Evolutionary conservation across 1,284 basidiomycete genomes (phyloP), one percentile per base, ranked within the genome.

Genomic region (Inonotus obliquus): DNA sequence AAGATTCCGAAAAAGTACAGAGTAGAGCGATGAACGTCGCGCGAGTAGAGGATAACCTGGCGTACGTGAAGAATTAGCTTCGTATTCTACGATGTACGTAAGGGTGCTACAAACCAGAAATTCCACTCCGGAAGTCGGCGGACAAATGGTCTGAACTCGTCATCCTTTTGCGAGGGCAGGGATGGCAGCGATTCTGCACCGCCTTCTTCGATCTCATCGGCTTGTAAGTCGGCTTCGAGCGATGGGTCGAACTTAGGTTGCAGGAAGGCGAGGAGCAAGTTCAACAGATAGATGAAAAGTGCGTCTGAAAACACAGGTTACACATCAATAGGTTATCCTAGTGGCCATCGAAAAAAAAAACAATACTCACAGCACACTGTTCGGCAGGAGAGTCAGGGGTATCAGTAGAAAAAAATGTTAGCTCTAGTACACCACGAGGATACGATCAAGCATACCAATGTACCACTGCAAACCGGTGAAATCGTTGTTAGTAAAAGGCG

Each of bases 241-340:
- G 94, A 95, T 0, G 97, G 96, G 76, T 99, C 97, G 74, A 99
- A 99, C 73, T 89, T 92, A 44, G 94, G 94, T 77, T 93, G 91
- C 5, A 96, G 79, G 78, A 96, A 95, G 6, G 91, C 92, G 65
- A 94, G 79, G 44, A 95, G 84, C 57, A 96, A 82, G 76, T 96
- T 96, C 65, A 96, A 81, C 66, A 97, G 85, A 77, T 96, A 97
- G 70, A 97, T 97, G 44, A 91, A 92, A 66, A 91, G 86, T 32
- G 90, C 92, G 71, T 95, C 89, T 92, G 65, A 23, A 39, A 35
- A 47, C 59, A 57, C 27, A 0, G 27, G n/a, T 39, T 13, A n/a
- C 17, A n/a, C 14, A 11, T 52, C 35, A 14, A 52, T 7, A 35
- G 29, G 14, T 32, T 32, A 9, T 32, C 9, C 9, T 4, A 17